Conservation (phyloP, 768 basidiomycete species). For the Boletus huronensis region DNA sequence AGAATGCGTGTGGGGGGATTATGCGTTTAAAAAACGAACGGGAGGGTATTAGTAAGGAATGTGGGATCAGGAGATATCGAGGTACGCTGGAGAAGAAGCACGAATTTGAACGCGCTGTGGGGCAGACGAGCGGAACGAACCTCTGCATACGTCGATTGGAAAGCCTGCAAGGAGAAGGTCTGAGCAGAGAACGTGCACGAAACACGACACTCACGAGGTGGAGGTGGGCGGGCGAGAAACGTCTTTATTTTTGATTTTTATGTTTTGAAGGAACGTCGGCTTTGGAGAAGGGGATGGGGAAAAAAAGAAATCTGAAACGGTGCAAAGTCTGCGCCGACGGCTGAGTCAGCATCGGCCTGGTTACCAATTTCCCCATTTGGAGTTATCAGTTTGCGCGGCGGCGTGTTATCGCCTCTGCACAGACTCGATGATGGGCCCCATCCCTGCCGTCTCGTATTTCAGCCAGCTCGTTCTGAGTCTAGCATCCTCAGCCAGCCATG, state of each 20-base stretch:
- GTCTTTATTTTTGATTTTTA: neutral
- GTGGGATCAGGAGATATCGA: neutral
- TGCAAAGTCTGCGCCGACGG: neutral
- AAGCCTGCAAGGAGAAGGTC: neutral
- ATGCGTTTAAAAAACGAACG: constrained; percentile 2
- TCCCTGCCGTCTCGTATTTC: no score
- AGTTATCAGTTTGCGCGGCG: neutral
- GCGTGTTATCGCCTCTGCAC: neutral
- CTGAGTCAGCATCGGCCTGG: neutral
- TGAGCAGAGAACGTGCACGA: constrained; percentile 2
- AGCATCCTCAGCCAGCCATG: constrained; percentile 11
- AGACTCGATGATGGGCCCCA: neutral
- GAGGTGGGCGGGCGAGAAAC: neutral
- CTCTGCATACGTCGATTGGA: constrained; percentile 17
- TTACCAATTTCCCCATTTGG: neutral
- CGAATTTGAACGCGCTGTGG: neutral
- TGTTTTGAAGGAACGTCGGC: neutral
- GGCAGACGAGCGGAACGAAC: neutral
- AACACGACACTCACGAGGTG: neutral
- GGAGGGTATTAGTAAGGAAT: constrained; percentile 9
- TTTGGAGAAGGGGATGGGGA: neutral
- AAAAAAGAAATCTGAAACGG: neutral
- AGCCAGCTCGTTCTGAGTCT: neutral
- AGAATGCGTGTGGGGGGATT: neutral
- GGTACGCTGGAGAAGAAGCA: constrained; percentile 8